Conservation (phyloP, 768 basidiomycete genomes). For the Sporobolomyces roseus region DNA sequence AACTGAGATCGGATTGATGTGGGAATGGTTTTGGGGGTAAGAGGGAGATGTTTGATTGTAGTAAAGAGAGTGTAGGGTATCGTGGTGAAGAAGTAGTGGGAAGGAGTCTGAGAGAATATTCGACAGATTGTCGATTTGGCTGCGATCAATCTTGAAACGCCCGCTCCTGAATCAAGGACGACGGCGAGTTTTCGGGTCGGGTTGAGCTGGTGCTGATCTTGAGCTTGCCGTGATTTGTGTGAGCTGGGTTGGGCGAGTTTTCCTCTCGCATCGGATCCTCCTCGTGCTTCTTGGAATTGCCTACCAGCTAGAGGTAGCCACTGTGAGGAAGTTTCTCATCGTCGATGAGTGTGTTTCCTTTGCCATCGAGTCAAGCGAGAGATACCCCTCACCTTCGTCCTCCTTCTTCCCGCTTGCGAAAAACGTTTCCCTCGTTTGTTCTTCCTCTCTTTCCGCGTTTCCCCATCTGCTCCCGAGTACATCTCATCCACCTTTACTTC, state of each 20-base stretch:
- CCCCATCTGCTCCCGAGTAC: background rate
- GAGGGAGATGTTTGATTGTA: constrained; percentile 33
- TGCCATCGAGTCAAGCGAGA: too few species aligned
- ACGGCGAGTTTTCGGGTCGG: constrained; percentile 11
- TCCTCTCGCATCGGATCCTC: too few species aligned
- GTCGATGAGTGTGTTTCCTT: too few species aligned
- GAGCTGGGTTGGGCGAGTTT: constrained; percentile 12
- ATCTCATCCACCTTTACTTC: background rate
- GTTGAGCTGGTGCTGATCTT: constrained; percentile 33
- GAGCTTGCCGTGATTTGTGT: constrained; percentile 8
- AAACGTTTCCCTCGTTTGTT: background rate
- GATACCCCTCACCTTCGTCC: too few species aligned
- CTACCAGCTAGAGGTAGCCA: too few species aligned
- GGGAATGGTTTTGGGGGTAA: constrained; percentile 15
- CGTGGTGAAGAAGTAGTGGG: background rate
- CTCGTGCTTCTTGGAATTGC: too few species aligned
- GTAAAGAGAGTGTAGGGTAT: constrained; percentile 21
- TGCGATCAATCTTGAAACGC: constrained; percentile 16
- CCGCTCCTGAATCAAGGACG: constrained; percentile 36
- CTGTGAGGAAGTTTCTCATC: too few species aligned
- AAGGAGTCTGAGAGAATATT: constrained; percentile 6
- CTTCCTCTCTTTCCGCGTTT: background rate
- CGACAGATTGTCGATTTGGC: constrained; percentile 1
- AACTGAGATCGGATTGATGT: constrained; percentile 18
- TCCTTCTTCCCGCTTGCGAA: background rate